These are phyloP conservation scores for Cryptosporidium parvum DNA, from an alignment of 169 alveolate species.

Conservation along the genomic window DNA sequence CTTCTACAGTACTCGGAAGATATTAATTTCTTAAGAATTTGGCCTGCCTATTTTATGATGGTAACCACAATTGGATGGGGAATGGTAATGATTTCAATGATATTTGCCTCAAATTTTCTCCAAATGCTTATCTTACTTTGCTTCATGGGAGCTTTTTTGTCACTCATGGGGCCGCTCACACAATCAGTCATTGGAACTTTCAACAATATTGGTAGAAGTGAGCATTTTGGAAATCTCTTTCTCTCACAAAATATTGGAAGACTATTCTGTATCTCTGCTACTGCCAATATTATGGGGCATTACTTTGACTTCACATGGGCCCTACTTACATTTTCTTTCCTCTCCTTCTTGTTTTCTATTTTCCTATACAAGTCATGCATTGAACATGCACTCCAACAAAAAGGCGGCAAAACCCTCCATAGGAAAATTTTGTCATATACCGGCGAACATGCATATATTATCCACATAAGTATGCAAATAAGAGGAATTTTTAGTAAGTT, in stretches of 20 bases:
- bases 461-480: not conserved
- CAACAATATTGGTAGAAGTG: conserved; percentile 52
- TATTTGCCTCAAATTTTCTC: conserved; percentile 33
- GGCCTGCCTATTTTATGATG: conserved; percentile 75
- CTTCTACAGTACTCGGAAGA: not conserved
- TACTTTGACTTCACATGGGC: conserved; percentile 48
- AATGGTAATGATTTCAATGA: conserved; percentile 41
- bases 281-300: conserved; percentile 53
- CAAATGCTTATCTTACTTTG: conserved; percentile 49
- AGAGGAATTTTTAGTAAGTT: not conserved
- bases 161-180: conserved; percentile 71
- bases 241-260: conserved; percentile 71
- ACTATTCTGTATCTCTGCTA: conserved; percentile 59
- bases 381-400: conserved; percentile 20
- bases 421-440: not conserved
- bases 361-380: conserved; percentile 22
- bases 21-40: conserved; percentile 10
- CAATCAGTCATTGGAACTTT: conserved; percentile 72
- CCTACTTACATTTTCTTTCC: conserved; percentile 19
- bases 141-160: conserved; percentile 37
- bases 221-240: conserved; percentile 57
- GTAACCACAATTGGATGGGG: conserved; percentile 74
- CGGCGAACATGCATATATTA: not conserved
- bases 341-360: conserved; percentile 49
- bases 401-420: not conserved